Conservation (phyloP, 2,329 filamentous ascomycete genomes). For the Cladosporium colombiae region DNA sequence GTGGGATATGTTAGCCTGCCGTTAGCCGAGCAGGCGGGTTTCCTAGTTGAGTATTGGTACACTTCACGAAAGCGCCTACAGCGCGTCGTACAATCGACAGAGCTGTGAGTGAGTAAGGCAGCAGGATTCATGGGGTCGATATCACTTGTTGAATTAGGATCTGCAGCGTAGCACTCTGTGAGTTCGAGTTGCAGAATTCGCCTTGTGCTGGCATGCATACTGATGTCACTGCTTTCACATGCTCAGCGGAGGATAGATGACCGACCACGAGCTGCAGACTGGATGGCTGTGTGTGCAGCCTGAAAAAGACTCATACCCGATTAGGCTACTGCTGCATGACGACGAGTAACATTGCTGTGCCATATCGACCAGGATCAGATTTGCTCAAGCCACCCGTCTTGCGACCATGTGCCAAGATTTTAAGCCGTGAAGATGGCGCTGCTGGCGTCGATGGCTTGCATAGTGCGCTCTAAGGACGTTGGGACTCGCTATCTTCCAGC, state of each 20-base stretch:
- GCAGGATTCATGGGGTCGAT: neutral
- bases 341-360: neutral
- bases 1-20: neutral
- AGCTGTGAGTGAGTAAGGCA: neutral
- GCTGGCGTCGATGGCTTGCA: slow-evolving; percentile 3
- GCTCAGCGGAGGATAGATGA: neutral
- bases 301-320: neutral
- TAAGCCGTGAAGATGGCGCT: neutral
- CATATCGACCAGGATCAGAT: neutral
- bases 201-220: neutral
- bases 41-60: neutral
- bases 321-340: neutral
- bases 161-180: neutral
- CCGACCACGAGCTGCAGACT: neutral
- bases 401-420: neutral
- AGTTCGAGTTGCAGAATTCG: neutral
- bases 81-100: neutral
- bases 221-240: neutral
- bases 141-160: neutral
- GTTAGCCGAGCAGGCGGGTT: neutral
- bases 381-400: neutral
- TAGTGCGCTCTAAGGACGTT: neutral
- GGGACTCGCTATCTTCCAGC: neutral
- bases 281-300: neutral
- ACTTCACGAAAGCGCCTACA: neutral